Base-by-base conservation (phyloP, 768 basidiomycete genomes). In the Bullera alba region DNA sequence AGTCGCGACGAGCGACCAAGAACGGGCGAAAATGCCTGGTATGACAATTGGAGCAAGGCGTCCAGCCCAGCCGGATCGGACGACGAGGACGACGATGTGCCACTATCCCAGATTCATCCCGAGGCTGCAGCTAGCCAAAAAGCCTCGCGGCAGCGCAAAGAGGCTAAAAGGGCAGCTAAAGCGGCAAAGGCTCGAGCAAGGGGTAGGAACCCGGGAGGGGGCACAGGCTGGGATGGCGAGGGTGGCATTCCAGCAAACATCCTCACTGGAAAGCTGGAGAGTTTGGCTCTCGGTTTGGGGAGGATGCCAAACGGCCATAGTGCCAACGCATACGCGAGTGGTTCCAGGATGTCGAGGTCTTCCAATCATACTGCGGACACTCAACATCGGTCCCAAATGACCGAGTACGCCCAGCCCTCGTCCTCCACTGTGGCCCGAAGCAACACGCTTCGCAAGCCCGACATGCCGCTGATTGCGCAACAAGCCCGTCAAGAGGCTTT, bases 51-150 rank as follows among this genome's bases (percentile, higher is more conserved):
- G 2, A 23, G 7, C 1, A 32, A 44, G 22, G 28, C 10, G 14
- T 43, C 42, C 23, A 43, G 42, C 42, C 14, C 23, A 6, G 23
- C 42, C 5, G 10, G 23, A 17, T 45, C 26, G 26, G 42, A 42
- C 7, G 28, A 37, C 3, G 53, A 55, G 19, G 50, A 56, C 23
- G 57, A 59, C 37, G 65, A 67, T 42, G 59, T 65, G 2, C 69
- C 69, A 3, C 46, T 71, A 12, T 62, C 64, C n/a, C 50, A 66
- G 41, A 46, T 66, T 2, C 60, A 69, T 45, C 69, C 69, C 23
- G 50, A 58, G 25, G 67, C 66, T 5, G 45, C 65, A 8, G 54
- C 51, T 10, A 57, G 53, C 5, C 65, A 66, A 53, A 34, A 54
- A 28, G 54, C 38, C 28, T 26, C 51, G 27, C 44, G 49, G 21